phyloP scores from a whole-genome alignment of 257 asterid species.

The Galeopsis tetrahit region DNA sequence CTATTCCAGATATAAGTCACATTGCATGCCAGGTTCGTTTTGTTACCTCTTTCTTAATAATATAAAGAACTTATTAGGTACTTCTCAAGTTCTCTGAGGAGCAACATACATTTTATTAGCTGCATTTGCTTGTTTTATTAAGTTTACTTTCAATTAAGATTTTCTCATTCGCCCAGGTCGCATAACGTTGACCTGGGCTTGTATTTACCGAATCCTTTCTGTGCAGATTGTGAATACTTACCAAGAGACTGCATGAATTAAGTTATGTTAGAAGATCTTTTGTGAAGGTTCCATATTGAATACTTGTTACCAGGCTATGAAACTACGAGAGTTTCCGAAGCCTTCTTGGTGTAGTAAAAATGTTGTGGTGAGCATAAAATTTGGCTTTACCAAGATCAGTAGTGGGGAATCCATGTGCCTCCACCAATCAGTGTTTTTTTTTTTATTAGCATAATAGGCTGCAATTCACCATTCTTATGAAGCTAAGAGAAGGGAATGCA shows the following conservation, averaged over 20 bases:
- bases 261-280: constrained; percentile 44
- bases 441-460: neutral
- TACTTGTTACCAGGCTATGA: constrained; percentile 39
- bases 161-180: constrained; percentile 43
- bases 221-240: constrained; percentile 69
- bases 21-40: constrained; percentile 32
- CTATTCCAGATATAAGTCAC: constrained; percentile 25
- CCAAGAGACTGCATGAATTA: constrained; percentile 53
- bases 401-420: constrained; percentile 7
- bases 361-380: constrained; percentile 46
- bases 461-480: neutral
- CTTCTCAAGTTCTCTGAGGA: constrained; percentile 3
- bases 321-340: constrained; percentile 42
- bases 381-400: constrained; percentile 29
- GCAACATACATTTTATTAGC: constrained; percentile 25
- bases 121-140: constrained; percentile 14
- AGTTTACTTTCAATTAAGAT: neutral
- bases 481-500: constrained; percentile 1
- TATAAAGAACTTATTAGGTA: neutral
- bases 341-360: constrained; percentile 40
- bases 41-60: constrained; percentile 32
- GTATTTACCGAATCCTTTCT: constrained; percentile 59
- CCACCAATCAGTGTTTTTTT: neutral
- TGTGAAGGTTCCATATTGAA: constrained; percentile 48
- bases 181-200: constrained; percentile 46